These are phyloP conservation scores for Zizania palustris DNA, from an alignment of 202 grass and related monocot species.

Conservation along the genomic window DNA sequence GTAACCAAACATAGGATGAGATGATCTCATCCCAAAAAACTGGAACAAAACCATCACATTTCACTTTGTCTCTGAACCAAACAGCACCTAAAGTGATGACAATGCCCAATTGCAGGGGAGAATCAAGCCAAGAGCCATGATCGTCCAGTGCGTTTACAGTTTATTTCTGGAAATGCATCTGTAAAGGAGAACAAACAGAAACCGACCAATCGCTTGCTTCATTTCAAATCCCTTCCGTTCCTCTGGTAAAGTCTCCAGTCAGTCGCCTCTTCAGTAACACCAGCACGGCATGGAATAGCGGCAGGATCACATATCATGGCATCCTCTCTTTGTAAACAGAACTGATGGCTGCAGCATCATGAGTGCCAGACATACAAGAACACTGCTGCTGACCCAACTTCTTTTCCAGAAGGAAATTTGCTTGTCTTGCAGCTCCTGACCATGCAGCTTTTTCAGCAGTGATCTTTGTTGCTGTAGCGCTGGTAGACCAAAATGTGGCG, in stretches of 20 bases:
- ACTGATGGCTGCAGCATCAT: constrained; percentile 26
- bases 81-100: too few relatives aligned
- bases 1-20: too few relatives aligned
- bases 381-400: constrained; percentile 19
- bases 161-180: constrained; percentile 46
- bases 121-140: too few relatives aligned
- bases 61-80: too few relatives aligned
- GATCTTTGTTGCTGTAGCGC: constrained; percentile 55
- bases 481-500: constrained; percentile 70
- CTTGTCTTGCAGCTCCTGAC: constrained; percentile 62
- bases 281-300: constrained; percentile 28
- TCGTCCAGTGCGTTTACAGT: too few relatives aligned
- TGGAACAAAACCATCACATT: too few relatives aligned
- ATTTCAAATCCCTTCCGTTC: constrained; percentile 9
- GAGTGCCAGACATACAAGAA: constrained; percentile 60
- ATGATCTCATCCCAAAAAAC: too few relatives aligned
- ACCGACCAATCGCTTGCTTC: constrained; percentile 4
- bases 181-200: constrained; percentile 23
- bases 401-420: constrained; percentile 65
- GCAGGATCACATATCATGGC: constrained; percentile 31
- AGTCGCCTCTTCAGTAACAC: constrained; percentile 1
- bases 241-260: constrained; percentile 12
- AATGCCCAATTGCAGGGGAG: too few relatives aligned
- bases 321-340: constrained; percentile 50
- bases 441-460: constrained; percentile 55